Base-by-base conservation (phyloP, 805 yeast genomes). In the Maudiozyma turicensis region DNA sequence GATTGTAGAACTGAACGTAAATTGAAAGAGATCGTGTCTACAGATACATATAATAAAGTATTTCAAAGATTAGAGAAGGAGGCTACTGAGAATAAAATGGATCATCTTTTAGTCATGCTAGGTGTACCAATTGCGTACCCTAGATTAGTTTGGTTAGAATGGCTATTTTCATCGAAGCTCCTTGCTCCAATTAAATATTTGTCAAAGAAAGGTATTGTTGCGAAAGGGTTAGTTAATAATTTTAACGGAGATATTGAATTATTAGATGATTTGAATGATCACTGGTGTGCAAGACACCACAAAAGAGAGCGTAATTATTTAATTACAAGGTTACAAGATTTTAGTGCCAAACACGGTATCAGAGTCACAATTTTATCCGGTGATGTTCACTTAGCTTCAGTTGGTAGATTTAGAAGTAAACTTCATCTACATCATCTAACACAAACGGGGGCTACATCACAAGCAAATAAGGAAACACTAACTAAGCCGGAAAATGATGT, bases 81-180 rank as follows among this genome's bases (percentile, higher is more conserved):
- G 63, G 61, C 86, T 5, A 51, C 60, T 2, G 59, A 63, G 6
- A 75, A 75, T 8, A 77, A 77, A 29, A 73, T 86, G 41, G 82
- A 84, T 63, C 99, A 91, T 66, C 58, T 91, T 39, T 70, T 86
- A 54, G 79, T 93, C 1, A 74, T 93, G 80, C 72, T 93, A 46
- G 98, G 98, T 42, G 95, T 91, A 11, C 99, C 99, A 3, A 87
- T 93, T 49, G 86, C 93, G 40, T 91, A 91, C 62, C 98, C 99
- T 3, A 76, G 98, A 55, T 72, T 93, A 61, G 96, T 90, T 2
- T 86, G 95, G 91, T 72, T 88, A 34, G 98, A 93, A 68, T 73
- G 76, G 62, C 54, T 91, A 29, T 76, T 91, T 61, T 76, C 81
- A 6, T 81, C 89, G 45, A 70, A 64, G 35, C 54, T 79, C 2